A percentile compares a stretch with the other conserved stretches of the same genome.
These are phyloP conservation scores for Exophiala lecanii-corni DNA, from an alignment of 2,329 filamentous ascomycete genomes.

Conservation along the genomic window DNA sequence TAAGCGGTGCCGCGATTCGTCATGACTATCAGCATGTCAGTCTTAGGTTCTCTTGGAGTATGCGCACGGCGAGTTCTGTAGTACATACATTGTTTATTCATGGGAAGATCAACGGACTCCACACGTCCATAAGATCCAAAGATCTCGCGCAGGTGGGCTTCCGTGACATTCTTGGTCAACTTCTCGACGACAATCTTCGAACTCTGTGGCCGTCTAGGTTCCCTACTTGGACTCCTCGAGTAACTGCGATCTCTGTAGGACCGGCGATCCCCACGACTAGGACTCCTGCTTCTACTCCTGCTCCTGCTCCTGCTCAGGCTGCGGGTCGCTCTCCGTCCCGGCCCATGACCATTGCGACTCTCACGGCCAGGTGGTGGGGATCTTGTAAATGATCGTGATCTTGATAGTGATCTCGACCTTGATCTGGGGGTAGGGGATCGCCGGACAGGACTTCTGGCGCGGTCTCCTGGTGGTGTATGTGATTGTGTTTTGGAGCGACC, in stretches of 20 bases:
- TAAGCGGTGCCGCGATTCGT: slow-evolving; percentile 92
- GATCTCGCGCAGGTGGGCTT: slow-evolving; percentile 82
- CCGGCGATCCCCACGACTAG: slow-evolving; percentile 35
- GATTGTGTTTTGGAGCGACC: slow-evolving; percentile 25
- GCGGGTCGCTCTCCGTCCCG: slow-evolving; percentile 20
- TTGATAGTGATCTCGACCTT: slow-evolving; percentile 4
- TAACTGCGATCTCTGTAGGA: slow-evolving; percentile 37
- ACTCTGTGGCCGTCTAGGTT: slow-evolving; percentile 28
- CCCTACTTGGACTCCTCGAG: slow-evolving; percentile 32
- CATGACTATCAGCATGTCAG: slow-evolving; percentile 56
- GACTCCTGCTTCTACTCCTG: slow-evolving; percentile 36
- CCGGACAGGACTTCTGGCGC: slow-evolving; percentile 26
- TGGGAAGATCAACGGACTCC: slow-evolving; percentile 79
- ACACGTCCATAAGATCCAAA: slow-evolving; percentile 86
- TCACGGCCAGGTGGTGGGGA: slow-evolving; percentile 25
- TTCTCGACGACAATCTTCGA: slow-evolving; percentile 89
- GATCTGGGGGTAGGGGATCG: slow-evolving; percentile 36
- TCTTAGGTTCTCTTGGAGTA: no score
- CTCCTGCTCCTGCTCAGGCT: slow-evolving; percentile 29
- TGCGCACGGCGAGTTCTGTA: no score
- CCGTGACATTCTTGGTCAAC: slow-evolving; percentile 89
- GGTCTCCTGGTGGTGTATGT: slow-evolving; percentile 21
- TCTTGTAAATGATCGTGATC: slow-evolving; percentile 28
- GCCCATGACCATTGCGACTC: slow-evolving; percentile 27
- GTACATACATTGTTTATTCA: slow-evolving; percentile 74